These are phyloP conservation scores for Globomyces pollinis-pini DNA, from an alignment of 192 early-diverging fungal genomes.

Conservation along the genomic window DNA sequence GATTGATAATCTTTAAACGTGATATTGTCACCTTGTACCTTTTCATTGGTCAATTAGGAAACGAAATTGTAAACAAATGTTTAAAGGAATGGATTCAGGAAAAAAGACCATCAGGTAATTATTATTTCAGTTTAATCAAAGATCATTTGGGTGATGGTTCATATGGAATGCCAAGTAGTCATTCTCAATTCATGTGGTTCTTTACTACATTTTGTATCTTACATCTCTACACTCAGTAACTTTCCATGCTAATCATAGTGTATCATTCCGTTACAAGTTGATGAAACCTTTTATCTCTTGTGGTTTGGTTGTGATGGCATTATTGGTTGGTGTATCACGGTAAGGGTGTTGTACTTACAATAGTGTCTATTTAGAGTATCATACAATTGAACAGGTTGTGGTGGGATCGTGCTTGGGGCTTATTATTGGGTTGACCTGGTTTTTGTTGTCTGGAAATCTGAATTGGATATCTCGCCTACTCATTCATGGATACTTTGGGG, in stretches of 20 bases:
- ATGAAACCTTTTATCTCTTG: background rate
- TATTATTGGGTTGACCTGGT: slow-evolving; percentile 53
- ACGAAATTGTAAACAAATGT: slow-evolving; percentile 55
- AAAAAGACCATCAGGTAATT: slow-evolving; percentile 60
- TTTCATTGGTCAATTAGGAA: slow-evolving; percentile 61
- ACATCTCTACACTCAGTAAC: slow-evolving; percentile 42
- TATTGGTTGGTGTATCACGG: background rate
- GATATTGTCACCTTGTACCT: slow-evolving; percentile 52
- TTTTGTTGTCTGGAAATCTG: slow-evolving; percentile 7
- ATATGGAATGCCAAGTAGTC: slow-evolving; percentile 81
- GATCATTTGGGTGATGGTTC: slow-evolving; percentile 33
- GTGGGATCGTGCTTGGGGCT: slow-evolving; percentile 53
- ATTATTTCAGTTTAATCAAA: background rate
- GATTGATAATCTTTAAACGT: slow-evolving; percentile 48
- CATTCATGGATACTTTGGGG: slow-evolving; percentile 24
- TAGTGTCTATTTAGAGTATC: slow-evolving; percentile 67
- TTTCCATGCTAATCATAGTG: background rate
- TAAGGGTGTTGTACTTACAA: background rate
- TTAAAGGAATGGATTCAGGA: slow-evolving; percentile 56
- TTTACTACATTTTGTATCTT: slow-evolving; percentile 56
- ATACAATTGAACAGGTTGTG: slow-evolving; percentile 63
- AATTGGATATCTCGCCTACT: slow-evolving; percentile 26
- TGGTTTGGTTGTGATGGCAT: slow-evolving; percentile 8
- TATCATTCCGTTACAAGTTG: background rate
- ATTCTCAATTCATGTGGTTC: slow-evolving; percentile 73